phyloP scores from a whole-genome alignment of 352 stramenopile genomes.

The Sclerospora graminicola region DNA sequence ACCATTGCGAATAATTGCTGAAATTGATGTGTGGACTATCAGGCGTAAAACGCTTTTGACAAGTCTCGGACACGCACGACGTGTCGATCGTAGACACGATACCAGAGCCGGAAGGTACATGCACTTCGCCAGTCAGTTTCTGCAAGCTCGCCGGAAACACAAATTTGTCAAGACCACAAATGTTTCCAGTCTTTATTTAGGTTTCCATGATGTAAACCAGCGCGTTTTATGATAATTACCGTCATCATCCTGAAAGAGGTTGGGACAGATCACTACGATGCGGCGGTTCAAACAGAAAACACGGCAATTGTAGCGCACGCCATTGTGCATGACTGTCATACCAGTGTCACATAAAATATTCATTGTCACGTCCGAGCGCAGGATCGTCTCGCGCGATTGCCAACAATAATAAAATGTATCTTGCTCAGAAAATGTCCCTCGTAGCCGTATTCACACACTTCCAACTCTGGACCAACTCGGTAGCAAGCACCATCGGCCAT shows the following conservation, averaged over 20 bases:
- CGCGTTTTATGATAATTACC: slow-evolving; percentile 97
- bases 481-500: slow-evolving; percentile 74
- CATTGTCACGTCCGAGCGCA: slow-evolving; percentile 84
- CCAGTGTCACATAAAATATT: slow-evolving; percentile 96
- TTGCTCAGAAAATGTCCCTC: slow-evolving; percentile 98
- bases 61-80: slow-evolving; percentile 90
- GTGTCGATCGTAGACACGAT: slow-evolving; percentile 83
- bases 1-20: slow-evolving; percentile 93
- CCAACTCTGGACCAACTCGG: slow-evolving; percentile 95
- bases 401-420: slow-evolving; percentile 98
- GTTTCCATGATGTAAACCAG: slow-evolving; percentile 88
- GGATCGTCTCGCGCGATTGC: slow-evolving; percentile 86
- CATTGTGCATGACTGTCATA: slow-evolving; percentile 93
- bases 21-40: slow-evolving; percentile 93
- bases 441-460: slow-evolving; percentile 97
- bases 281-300: slow-evolving; percentile 90
- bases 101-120: slow-evolving; percentile 77
- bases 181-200: slow-evolving; percentile 14
- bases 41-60: slow-evolving; percentile 97
- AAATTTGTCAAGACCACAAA: slow-evolving; percentile 50
- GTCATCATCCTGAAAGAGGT: slow-evolving; percentile 92
- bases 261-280: slow-evolving; percentile 93
- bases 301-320: slow-evolving; percentile 97
- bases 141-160: slow-evolving; percentile 80
- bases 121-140: slow-evolving; percentile 58